phyloP scores from a whole-genome alignment of 768 basidiomycete genomes.

The Mycena kentingensis region DNA sequence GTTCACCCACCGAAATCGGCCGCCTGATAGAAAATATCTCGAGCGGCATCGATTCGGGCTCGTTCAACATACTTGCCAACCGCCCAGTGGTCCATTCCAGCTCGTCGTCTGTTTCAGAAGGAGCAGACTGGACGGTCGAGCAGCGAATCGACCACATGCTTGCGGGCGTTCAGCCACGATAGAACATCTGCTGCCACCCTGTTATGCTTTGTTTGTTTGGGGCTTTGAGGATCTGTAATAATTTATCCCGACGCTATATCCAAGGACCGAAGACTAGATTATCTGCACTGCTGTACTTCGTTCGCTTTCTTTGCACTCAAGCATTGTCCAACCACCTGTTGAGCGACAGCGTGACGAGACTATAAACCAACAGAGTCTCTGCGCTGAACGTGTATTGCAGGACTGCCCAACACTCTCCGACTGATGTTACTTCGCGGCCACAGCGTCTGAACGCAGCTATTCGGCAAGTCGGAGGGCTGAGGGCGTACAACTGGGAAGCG shows the following conservation, averaged over 20 bases:
- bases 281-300: constrained; percentile 7
- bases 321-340: constrained; percentile 75
- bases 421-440: constrained; percentile 51
- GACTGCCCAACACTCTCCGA: constrained; percentile 66
- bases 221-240: constrained; percentile 13
- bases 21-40: constrained; percentile 83
- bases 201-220: constrained; percentile 26
- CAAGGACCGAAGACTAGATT: constrained; percentile 16
- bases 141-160: constrained; percentile 78
- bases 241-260: constrained; percentile 18
- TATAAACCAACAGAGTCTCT: constrained; percentile 60
- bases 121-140: constrained; percentile 74
- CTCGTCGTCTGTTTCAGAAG: constrained; percentile 66
- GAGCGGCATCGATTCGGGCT: constrained; percentile 78
- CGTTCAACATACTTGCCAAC: constrained; percentile 72
- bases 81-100: constrained; percentile 52
- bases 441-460: constrained; percentile 64
- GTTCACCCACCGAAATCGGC: constrained; percentile 76
- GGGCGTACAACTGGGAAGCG: constrained; percentile 44
- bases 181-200: too few relatives aligned
- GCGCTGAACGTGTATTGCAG: constrained; percentile 66
- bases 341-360: constrained; percentile 64
- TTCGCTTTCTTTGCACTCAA: constrained; percentile 37
- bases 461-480: constrained; percentile 41
- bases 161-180: constrained; percentile 28